Base-by-base conservation (phyloP, 345 rosid species). In the Psidium guajava region DNA sequence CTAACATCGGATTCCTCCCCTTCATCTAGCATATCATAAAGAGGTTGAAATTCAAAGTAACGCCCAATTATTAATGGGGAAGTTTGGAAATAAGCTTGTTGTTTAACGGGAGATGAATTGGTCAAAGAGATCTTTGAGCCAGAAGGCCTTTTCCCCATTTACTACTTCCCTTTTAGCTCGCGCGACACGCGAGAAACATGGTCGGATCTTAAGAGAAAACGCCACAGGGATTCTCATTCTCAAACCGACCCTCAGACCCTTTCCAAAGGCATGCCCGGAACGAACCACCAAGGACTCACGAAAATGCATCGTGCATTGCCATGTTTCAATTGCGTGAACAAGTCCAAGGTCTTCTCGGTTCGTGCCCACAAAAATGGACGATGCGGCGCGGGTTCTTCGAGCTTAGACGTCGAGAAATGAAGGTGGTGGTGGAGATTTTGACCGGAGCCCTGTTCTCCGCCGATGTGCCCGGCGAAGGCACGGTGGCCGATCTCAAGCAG, bases 371-470 rank as follows among this genome's bases (percentile, higher is more conserved):
- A 8, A 21, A 36, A 32, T 69, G 47, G 77, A 32, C 77, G 77
- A 40, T 11, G 13, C 77, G 24, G 40, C 77, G 57, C 57, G 8
- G 57, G 57, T 18, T 54, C 25, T 54, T 20, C 3, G 24, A 69
- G 6, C 77, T 36, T 69, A 8, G 77, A 18, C 77, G 27, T 27
- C 13, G 25, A 32, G 52, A 32, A 74, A 96, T 96, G 99, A 95
- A 81, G 87, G 82, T 96, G 87, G 93, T 42, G 73, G 94, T 95
- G 88, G 96, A 95, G 92, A 93, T 93, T 74, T 81, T 95, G 83
- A 96, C 97, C 22, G 99, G 97, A 21, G 84, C 58, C 51, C 88
- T 92, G 25, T 91, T 94, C 89, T 87, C 86, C 73, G 52, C 92
- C 52, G 82, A 95, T 55, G 90, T 96, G 57, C 89, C 28, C 10